phyloP scores from a whole-genome alignment of 441 rosid species.

The Brassica hybrid region DNA sequence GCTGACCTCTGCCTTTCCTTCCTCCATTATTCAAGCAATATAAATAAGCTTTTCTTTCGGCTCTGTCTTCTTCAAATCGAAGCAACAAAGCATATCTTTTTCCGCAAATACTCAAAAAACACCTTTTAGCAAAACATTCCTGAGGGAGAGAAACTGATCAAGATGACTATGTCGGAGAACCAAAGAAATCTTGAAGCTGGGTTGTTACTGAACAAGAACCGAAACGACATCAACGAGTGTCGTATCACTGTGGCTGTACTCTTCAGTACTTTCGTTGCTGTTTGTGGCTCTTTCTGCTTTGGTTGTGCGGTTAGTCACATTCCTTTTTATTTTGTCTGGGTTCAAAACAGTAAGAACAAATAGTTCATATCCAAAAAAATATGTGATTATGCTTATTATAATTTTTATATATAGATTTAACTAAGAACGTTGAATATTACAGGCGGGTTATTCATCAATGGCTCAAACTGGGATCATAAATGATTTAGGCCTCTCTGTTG shows the following conservation, averaged over 20 bases:
- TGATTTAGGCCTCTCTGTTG: constrained; percentile 57
- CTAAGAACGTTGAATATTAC: constrained; percentile 10
- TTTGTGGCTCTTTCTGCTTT: constrained; percentile 60
- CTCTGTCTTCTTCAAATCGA: constrained; percentile 17
- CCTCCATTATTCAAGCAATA: constrained; percentile 38
- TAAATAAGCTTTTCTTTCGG: constrained; percentile 20
- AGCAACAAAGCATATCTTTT: neutral
- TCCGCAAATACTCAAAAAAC: neutral
- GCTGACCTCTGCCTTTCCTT: constrained; percentile 34
- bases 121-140: neutral
- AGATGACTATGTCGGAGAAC: constrained; percentile 37
- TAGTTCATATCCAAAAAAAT: neutral
- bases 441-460: constrained; percentile 76
- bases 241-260: constrained; percentile 43
- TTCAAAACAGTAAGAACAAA: neutral
- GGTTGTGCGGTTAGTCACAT: constrained; percentile 63
- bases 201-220: constrained; percentile 34
- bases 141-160: constrained; percentile 10
- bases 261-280: constrained; percentile 49
- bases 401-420: neutral
- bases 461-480: constrained; percentile 58
- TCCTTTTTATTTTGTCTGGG: neutral
- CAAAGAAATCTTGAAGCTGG: constrained; percentile 43
- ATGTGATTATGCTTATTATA: neutral
- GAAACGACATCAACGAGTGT: constrained; percentile 39